These are phyloP conservation scores for Metarhizium album DNA, from an alignment of 2,329 filamentous ascomycete genomes.

Conservation along the genomic window DNA sequence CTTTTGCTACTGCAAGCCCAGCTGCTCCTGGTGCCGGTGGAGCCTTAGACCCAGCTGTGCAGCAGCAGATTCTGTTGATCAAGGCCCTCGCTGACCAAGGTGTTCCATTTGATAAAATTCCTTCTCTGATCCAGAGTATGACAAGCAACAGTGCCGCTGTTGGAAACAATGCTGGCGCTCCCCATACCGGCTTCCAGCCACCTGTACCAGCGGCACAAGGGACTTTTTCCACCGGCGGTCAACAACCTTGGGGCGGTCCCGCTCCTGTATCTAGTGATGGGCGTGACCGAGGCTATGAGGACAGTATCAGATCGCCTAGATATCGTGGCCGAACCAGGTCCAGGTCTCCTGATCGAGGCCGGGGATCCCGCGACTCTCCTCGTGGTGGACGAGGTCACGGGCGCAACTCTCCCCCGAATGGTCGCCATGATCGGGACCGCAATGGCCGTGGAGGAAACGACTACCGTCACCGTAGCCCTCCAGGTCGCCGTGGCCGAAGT, in stretches of 20 bases:
- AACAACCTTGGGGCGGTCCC: slow-evolving; percentile 21
- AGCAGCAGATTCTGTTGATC: slow-evolving; percentile 64
- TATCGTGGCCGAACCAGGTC: slow-evolving; percentile 58
- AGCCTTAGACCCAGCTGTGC: slow-evolving; percentile 43
- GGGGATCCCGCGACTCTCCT: slow-evolving; percentile 56
- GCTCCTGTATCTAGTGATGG: slow-evolving; percentile 28
- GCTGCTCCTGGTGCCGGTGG: slow-evolving; percentile 23
- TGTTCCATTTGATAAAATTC: slow-evolving; percentile 68
- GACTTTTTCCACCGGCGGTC: slow-evolving; percentile 26
- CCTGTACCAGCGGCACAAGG: slow-evolving; percentile 31
- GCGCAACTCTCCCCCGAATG: slow-evolving; percentile 44
- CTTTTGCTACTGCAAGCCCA: slow-evolving; percentile 22
- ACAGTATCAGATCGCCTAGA: slow-evolving; percentile 51
- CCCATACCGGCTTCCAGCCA: slow-evolving; percentile 25
- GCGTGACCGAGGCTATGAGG: slow-evolving; percentile 47
- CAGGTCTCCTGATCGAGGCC: slow-evolving; percentile 66
- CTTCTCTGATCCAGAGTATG: slow-evolving; percentile 43
- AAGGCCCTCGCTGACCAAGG: slow-evolving; percentile 67
- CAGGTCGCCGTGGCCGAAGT: slow-evolving; percentile 55
- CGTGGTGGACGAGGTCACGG: slow-evolving; percentile 58
- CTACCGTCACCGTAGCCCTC: slow-evolving; percentile 83
- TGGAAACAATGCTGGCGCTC: slow-evolving; percentile 20
- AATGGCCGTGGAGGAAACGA: slow-evolving; percentile 46
- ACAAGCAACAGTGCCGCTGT: slow-evolving; percentile 26
- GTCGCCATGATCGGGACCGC: slow-evolving; percentile 37